Base-by-base conservation (phyloP, 331 rosid species). In the Rosa hybrid region DNA sequence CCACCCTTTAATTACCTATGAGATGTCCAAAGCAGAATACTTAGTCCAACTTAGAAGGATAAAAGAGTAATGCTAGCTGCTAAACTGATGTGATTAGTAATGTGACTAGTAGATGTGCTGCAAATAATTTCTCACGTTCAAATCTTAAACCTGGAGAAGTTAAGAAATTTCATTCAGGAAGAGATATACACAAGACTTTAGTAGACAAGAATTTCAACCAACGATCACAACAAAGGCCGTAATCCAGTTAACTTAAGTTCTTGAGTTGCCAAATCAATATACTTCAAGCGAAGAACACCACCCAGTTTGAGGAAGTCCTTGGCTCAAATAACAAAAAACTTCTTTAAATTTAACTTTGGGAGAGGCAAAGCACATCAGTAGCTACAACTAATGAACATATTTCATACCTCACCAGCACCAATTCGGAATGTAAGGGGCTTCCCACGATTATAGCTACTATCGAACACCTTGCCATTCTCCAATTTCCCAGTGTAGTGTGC, bases 1-100 rank as follows among this genome's bases (percentile, higher is more conserved):
- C 98, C 98, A 94, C 78, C 98, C 98, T 89, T 92, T 92, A 84
- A 94, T 94, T 48, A 94, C 98, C 98, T 91, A 86, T 20, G 56
- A 67, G 21, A 12, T 9, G 64, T 25, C 42, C 34, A 75, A 48
- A 70, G 45, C 9, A 23, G 42, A 82, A 57, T 53, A 65, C 57
- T 44, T 0, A 23, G 44, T 23, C 49, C 71, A 60, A 60, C 27
- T 9, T 44, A 44, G 25, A 27, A 7, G 3, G 79, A 9, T 25
- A 16, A 17, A 23, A 23, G 16, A n/a, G 16, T 4, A 4, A 13
- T 2, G 53, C 69, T 56, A 41, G 7, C 41, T 57, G 59, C 18
- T 16, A 9, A 9, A 25, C 4, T 45, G 7, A 76, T 13, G 12
- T 25, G 20, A 54, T 56, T 11, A 54, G 34, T 14, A 54, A 57